These are phyloP conservation scores for Eimeria praecox DNA, from an alignment of 169 alveolate species.

Conservation along the genomic window DNA sequence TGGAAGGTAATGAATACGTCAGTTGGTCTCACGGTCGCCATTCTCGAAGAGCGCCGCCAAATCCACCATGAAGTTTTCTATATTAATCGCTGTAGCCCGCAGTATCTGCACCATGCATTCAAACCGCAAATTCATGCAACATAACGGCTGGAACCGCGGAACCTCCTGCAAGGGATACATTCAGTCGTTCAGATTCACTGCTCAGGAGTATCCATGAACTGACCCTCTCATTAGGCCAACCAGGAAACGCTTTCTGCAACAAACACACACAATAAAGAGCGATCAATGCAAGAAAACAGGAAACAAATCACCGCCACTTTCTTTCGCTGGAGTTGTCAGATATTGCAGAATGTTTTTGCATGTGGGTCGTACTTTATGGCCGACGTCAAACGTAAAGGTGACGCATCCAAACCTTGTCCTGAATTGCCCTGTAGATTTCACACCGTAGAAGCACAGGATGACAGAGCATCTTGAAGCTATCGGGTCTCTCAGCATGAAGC, in stretches of 20 bases:
- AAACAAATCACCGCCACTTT: not conserved
- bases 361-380: not conserved
- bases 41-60: not conserved
- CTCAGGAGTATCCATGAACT: not conserved
- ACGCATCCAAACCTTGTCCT: not conserved
- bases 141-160: not conserved
- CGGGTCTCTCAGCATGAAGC: not conserved
- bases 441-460: not conserved
- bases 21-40: not conserved
- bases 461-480: not conserved
- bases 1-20: not conserved
- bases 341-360: not conserved
- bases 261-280: not conserved
- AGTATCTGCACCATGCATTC: not conserved
- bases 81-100: not conserved
- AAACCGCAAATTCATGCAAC: not conserved
- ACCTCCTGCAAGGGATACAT: not conserved
- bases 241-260: not conserved
- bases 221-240: not conserved
- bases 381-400: not conserved
- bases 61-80: not conserved
- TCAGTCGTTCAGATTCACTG: not conserved
- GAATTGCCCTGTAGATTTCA: not conserved
- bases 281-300: not conserved
- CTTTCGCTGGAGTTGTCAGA: not conserved